phyloP scores from a whole-genome alignment of 768 basidiomycete species.

The Pisolithus microcarpus region DNA sequence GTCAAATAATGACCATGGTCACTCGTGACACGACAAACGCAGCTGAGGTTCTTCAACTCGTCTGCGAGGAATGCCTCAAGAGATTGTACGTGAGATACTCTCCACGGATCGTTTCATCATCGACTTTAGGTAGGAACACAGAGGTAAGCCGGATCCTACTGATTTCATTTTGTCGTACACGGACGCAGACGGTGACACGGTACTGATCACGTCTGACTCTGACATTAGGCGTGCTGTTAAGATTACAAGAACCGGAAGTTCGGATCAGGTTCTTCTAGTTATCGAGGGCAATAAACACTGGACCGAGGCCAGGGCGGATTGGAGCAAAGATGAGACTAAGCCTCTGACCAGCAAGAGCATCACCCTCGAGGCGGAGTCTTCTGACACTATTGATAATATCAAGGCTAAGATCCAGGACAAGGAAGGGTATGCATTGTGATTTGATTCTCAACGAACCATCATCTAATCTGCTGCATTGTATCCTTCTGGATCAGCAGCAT shows the following conservation, averaged over 20 bases:
- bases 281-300: slow-evolving; percentile 90
- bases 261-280: slow-evolving; percentile 87
- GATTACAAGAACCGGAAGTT: slow-evolving; percentile 57
- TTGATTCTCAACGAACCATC: too few species aligned
- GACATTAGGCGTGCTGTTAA: slow-evolving; percentile 92
- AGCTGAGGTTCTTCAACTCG: slow-evolving; percentile 93
- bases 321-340: slow-evolving; percentile 50
- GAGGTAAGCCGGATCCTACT: slow-evolving; percentile 61
- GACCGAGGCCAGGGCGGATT: slow-evolving; percentile 65
- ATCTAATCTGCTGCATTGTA: too few species aligned
- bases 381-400: too few species aligned
- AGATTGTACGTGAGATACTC: slow-evolving; percentile 89
- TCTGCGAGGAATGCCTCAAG: slow-evolving; percentile 89
- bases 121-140: slow-evolving; percentile 25
- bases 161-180: slow-evolving; percentile 90
- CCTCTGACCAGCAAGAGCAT: too few species aligned
- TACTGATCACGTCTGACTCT: slow-evolving; percentile 86
- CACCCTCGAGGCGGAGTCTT: too few species aligned
- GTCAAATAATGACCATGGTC: slow-evolving; percentile 92
- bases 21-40: slow-evolving; percentile 97
- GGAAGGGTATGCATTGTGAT: too few species aligned
- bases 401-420: too few species aligned
- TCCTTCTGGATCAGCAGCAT: too few species aligned
- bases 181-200: slow-evolving; percentile 92
- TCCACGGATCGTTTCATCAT: slow-evolving; percentile 90